Base-by-base conservation (phyloP, 1,284 basidiomycete genomes). In the Uromyces viciae-fabae region DNA sequence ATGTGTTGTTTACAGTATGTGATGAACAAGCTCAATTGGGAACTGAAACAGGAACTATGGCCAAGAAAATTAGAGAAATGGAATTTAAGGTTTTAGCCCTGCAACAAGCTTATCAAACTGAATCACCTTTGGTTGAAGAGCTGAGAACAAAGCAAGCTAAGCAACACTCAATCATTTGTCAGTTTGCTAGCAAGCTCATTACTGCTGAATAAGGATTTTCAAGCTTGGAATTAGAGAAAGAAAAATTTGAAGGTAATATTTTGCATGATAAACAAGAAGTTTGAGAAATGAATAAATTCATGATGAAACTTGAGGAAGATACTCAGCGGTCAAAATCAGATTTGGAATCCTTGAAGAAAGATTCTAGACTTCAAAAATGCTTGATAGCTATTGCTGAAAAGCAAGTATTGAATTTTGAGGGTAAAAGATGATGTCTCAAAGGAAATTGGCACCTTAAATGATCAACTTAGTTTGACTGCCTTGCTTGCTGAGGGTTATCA, bases 181-280 rank as follows among this genome's bases (percentile, higher is more conserved):
- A 90, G 85, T 87, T 91, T 0, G 89, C 91, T 74, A 90, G 92
- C 79, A 92, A 97, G 75, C 88, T 98, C 43, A 99, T 99, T 83
- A 89, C 89, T 66, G 92, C 92, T 3, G 95, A 99, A 87, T 95
- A 93, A 84, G 94, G 98, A 83, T 89, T 99, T 43, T 95, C 93
- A 83, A 95, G 92, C 3, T 86, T 97, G 75, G 89, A 92, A 46
- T 90, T 94, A 28, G 95, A 98, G 87, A 97, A 96, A 88, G 89
- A 92, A 36, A 96, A 99, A 87, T 88, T 98, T 15, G 95, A 98
- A 86, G 94, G 95, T 42, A 87, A 90, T 0, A 89, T 97, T 78
- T 86, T 99, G 83, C 89, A 92, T 43, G 97, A 98, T 86, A 98
- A 97, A 87, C 97, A 99, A 86, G 95, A 98, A 82, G 91, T 94